Percentiles rank a stretch among this genome's conserved stretches.
These are phyloP conservation scores for Diversispora epigaea DNA, from an alignment of 192 early-diverging fungal species.

Conservation along the genomic window DNA sequence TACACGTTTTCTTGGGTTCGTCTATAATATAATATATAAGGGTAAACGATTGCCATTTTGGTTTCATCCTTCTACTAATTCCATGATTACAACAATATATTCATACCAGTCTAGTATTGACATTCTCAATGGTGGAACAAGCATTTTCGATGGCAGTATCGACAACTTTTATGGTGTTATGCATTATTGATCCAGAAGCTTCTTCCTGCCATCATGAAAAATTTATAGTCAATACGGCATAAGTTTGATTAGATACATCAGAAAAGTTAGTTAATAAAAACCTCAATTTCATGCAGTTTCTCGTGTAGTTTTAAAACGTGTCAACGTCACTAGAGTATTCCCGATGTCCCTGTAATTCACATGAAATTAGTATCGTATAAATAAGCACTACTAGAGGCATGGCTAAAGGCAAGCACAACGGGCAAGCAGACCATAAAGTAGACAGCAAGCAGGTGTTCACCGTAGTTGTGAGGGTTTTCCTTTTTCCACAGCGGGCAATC, in stretches of 20 bases:
- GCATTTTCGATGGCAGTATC: slow-evolving; percentile 25
- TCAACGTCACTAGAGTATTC: slow-evolving; percentile 31
- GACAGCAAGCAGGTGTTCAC: slow-evolving; percentile 34
- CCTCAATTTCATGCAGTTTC: slow-evolving; percentile 17
- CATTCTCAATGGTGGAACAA: slow-evolving; percentile 20
- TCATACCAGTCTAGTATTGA: slow-evolving; percentile 28
- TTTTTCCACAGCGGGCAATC: slow-evolving; percentile 36
- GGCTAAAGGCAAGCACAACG: slow-evolving; percentile 27
- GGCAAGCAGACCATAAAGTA: slow-evolving; percentile 35
- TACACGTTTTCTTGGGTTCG: slow-evolving; percentile 28
- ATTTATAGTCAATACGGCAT: slow-evolving; percentile 24
- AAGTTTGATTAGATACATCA: slow-evolving; percentile 32
- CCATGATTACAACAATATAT: too few relatives aligned
- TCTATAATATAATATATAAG: slow-evolving; percentile 26
- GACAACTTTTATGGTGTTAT: slow-evolving; percentile 14
- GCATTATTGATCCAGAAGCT: slow-evolving; percentile 20
- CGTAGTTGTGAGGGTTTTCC: slow-evolving; percentile 35
- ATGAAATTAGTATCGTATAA: slow-evolving; percentile 27
- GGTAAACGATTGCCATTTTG: slow-evolving; percentile 29
- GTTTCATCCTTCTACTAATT: slow-evolving; percentile 17
- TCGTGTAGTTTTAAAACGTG: slow-evolving; percentile 30
- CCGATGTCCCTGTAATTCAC: slow-evolving; percentile 28
- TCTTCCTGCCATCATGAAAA: slow-evolving; percentile 20
- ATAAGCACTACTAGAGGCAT: slow-evolving; percentile 24
- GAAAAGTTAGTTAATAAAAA: slow-evolving; percentile 30